Conservation (phyloP, 768 basidiomycete genomes). For the Suillus fuscotomentosus region DNA sequence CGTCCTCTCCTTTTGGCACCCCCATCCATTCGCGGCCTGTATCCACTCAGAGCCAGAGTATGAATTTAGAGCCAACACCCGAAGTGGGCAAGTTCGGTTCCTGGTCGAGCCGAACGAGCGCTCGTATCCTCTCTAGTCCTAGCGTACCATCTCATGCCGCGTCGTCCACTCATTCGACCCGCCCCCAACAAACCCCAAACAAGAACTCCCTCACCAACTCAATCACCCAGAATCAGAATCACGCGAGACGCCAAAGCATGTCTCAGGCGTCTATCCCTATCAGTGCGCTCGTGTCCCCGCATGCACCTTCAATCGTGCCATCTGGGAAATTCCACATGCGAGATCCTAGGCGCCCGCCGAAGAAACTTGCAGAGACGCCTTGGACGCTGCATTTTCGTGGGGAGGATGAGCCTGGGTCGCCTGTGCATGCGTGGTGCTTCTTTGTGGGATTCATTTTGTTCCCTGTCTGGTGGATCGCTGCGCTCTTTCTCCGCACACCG, state of each 20-base stretch:
- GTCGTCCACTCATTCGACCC: constrained; percentile 34
- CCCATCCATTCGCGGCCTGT: constrained; percentile 30
- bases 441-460: constrained; percentile 64
- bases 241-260: constrained; percentile 47
- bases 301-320: constrained; percentile 66
- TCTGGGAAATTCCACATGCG: constrained; percentile 75
- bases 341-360: constrained; percentile 68
- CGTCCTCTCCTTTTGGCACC: constrained; percentile 32
- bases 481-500: constrained; percentile 52
- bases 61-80: constrained; percentile 18
- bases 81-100: constrained; percentile 25
- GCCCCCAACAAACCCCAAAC: constrained; percentile 16
- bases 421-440: constrained; percentile 75
- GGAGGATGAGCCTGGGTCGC: constrained; percentile 49
- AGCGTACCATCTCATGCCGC: constrained; percentile 38
- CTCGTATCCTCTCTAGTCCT: constrained; percentile 22
- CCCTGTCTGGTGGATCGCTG: constrained; percentile 68
- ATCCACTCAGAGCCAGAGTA: constrained; percentile 17
- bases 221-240: constrained; percentile 18
- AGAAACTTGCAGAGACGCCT: constrained; percentile 50
- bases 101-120: constrained; percentile 35
- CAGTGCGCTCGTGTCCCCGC: constrained; percentile 74
- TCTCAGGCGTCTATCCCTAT: constrained; percentile 79
- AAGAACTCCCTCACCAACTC: constrained; percentile 17
- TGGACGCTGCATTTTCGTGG: constrained; percentile 60